Percentiles rank a stretch among this genome's conserved stretches.
phyloP scores from a whole-genome alignment of 768 basidiomycete species.

The Strobilomyces echinocephalus region DNA sequence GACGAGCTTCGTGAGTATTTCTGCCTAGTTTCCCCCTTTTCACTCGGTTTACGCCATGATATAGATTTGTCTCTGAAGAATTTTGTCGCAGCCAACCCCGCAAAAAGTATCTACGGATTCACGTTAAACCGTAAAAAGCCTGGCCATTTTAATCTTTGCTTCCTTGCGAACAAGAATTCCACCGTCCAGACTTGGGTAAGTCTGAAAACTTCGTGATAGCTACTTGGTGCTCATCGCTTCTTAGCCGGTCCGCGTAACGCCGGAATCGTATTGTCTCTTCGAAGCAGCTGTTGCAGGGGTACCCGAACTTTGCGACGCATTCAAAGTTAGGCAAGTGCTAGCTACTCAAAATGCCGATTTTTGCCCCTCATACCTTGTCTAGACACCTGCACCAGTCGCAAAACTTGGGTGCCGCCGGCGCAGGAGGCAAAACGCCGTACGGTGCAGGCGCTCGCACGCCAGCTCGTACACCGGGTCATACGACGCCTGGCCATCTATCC shows the following conservation, averaged over 20 bases:
- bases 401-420: slow-evolving; percentile 47
- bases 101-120: slow-evolving; percentile 94
- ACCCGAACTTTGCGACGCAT: slow-evolving; percentile 91
- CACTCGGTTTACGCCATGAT: neutral
- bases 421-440: slow-evolving; percentile 78
- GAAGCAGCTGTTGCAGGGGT: slow-evolving; percentile 89
- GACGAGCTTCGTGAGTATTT: slow-evolving; percentile 81
- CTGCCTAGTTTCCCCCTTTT: neutral
- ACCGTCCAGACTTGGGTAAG: slow-evolving; percentile 87
- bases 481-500: slow-evolving; percentile 79
- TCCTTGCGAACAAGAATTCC: slow-evolving; percentile 88
- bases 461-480: slow-evolving; percentile 63
- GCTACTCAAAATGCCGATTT: neutral
- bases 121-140: slow-evolving; percentile 84
- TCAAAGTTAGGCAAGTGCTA: slow-evolving; percentile 72
- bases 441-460: slow-evolving; percentile 72
- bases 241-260: slow-evolving; percentile 81
- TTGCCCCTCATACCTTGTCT: slow-evolving; percentile 8
- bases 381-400: slow-evolving; percentile 79
- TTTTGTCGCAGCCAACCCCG: slow-evolving; percentile 88
- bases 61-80: slow-evolving; percentile 84
- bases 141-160: slow-evolving; percentile 90
- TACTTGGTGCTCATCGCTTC: slow-evolving; percentile 2
- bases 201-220: neutral
- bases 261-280: slow-evolving; percentile 85